Base-by-base conservation (phyloP, 108 stramenopile genomes). In the Poteriospumella lacustris region DNA sequence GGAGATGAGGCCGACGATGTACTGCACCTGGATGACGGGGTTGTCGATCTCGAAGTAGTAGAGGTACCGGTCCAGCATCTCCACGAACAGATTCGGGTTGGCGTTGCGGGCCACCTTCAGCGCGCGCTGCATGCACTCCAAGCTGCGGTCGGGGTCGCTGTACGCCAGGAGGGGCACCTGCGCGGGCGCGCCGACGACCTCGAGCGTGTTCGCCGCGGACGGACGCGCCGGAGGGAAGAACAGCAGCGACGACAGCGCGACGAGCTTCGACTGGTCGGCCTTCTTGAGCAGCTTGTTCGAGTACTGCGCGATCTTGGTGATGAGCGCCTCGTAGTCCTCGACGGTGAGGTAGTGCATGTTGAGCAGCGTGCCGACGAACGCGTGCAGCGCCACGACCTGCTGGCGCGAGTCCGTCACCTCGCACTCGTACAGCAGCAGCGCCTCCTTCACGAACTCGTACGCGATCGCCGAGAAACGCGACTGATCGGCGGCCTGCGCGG, bases 371-470 rank as follows among this genome's bases (percentile, higher is more conserved):
- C 96, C 96, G 43, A 96, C 91, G 80, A 98, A 92, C 31, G 87
- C 44, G 5, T 79, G 76, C 72, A 98, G 86, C 47, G 92, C 90
- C 67, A 89, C 83, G 68, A 88, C 84, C 79, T 99, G 96, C 1
- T 87, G 83, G 44, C 86, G 85, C 39, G 89, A 91, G 62, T 97
- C 96, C 0, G 87, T 81, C 1, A 95, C 70, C 58, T 91, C 85
- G 76, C 94, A 92, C 85, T 99, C 97, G 68, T 96, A 96, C 15
- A 96, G 68, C 39, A 92, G 69, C 79, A 93, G 95, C 3, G 95
- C 91, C 79, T 95, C 93, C n/a, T 92, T 82, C 76, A 98, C 75
- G 69, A 97, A 92, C 76, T 97, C 96, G 84, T 97, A 95, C 1
- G 94, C 86, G 76, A 99, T 95, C 31, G 91, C 77, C 19, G 81